Evolutionary conservation across 2,329 filamentous ascomycete species (phyloP).

Genomic region (Fusarium kyushuense): DNA sequence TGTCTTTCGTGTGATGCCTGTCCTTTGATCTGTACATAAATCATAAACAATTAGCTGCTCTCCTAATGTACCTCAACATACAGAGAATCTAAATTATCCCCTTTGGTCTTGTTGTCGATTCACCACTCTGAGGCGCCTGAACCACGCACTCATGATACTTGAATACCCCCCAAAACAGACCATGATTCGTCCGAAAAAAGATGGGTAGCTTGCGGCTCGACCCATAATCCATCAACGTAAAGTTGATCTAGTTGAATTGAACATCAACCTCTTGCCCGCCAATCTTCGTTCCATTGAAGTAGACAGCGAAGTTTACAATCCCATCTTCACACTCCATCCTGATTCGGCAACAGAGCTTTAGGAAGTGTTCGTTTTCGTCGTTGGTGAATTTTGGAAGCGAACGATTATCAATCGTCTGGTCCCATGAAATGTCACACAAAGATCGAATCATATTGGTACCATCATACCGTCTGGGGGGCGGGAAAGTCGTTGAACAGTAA

Average conservation of each 20-base stretch:
- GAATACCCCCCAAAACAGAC: neutral
- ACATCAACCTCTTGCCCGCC: constrained; percentile 38
- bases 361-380: too few relatives aligned
- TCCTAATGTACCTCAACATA: neutral
- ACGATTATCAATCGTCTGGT: accelerated
- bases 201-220: neutral
- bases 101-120: neutral
- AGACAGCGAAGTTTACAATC: constrained; percentile 40
- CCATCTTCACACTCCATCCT: constrained; percentile 42
- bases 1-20: neutral
- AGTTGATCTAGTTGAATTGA: constrained; percentile 10
- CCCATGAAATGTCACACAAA: constrained; percentile 42
- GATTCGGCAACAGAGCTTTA: neutral
- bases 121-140: neutral
- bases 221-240: accelerated
- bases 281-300: constrained; percentile 17
- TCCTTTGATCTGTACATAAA: neutral
- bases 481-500: neutral
- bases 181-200: accelerated
- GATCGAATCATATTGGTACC: neutral
- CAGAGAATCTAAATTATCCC: neutral
- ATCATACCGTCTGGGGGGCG: neutral
- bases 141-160: accelerated
- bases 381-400: constrained; percentile 29
- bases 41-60: accelerated